Percentiles rank a stretch among this genome's conserved stretches.
These are phyloP conservation scores for Trichoderma koningiopsis DNA, from an alignment of 2,329 filamentous ascomycete species.

Conservation along the genomic window DNA sequence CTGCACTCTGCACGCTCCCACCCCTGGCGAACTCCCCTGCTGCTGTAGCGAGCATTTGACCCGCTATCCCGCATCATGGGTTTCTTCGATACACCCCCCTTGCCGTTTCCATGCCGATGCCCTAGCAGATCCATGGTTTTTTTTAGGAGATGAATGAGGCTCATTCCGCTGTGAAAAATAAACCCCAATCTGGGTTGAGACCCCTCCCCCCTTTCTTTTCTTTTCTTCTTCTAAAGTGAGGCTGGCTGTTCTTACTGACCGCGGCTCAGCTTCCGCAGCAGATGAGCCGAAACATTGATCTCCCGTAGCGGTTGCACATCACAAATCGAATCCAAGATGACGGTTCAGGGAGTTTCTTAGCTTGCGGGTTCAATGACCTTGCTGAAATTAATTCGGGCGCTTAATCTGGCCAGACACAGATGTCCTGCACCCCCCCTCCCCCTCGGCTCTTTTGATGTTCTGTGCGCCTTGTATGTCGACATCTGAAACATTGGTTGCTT, in stretches of 20 bases:
- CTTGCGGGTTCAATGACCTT: conserved; percentile 1
- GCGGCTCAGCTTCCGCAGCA: conserved; percentile 12
- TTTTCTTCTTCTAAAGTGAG: background rate
- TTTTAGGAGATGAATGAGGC: conserved; percentile 18
- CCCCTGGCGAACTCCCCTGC: background rate
- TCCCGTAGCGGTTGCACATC: background rate
- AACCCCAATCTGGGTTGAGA: conserved; percentile 4
- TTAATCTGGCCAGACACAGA: conserved; percentile 12
- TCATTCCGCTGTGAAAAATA: conserved; percentile 17
- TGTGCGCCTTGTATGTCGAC: conserved; percentile 14
- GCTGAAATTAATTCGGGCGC: conserved; percentile 13
- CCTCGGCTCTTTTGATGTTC: background rate
- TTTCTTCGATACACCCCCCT: conserved; percentile 22
- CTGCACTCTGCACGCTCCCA: background rate
- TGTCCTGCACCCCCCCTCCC: background rate
- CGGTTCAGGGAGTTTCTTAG: background rate
- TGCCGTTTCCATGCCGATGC: conserved; percentile 15
- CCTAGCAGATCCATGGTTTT: conserved; percentile 18
- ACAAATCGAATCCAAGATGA: background rate
- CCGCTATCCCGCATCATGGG: conserved; percentile 18
- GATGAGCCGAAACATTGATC: conserved; percentile 5
- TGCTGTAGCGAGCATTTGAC: background rate
- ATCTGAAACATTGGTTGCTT: conserved; percentile 10
- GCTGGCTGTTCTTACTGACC: conserved; percentile 10
- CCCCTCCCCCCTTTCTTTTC: too few species aligned